Evolutionary conservation across 202 grass and related monocot species (phyloP).

Genomic region (Carex arenaria): DNA sequence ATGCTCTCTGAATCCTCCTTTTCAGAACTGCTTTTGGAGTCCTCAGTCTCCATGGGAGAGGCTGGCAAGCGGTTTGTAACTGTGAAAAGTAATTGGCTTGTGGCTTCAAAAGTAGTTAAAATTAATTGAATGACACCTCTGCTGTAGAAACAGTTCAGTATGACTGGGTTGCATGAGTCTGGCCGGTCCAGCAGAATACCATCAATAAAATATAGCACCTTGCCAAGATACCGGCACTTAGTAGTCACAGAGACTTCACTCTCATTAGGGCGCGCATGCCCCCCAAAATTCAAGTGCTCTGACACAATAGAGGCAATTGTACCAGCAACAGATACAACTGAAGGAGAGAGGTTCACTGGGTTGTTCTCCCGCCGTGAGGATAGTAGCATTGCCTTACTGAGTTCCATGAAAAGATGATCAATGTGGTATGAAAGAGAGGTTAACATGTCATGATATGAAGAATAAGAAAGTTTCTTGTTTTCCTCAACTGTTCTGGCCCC

Average conservation of each 20-base stretch:
- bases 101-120: conserved; percentile 90
- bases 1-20: conserved; percentile 53
- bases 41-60: conserved; percentile 89
- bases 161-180: conserved; percentile 88
- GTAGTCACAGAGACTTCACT: conserved; percentile 54
- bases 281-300: conserved; percentile 87
- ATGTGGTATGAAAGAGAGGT: conserved; percentile 91
- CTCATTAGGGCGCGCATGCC: conserved; percentile 50
- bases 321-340: conserved; percentile 75
- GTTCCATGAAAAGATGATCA: conserved; percentile 90
- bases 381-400: conserved; percentile 90
- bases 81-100: conserved; percentile 90
- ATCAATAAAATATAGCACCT: conserved; percentile 86
- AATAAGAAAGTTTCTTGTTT: conserved; percentile 66
- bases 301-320: conserved; percentile 66
- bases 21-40: conserved; percentile 51
- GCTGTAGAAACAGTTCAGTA: conserved; percentile 86
- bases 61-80: conserved; percentile 48
- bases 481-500: conserved; percentile 53
- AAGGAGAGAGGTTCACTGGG: conserved; percentile 63
- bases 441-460: conserved; percentile 82
- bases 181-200: conserved; percentile 85
- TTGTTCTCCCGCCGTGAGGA: conserved; percentile 84
- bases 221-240: conserved; percentile 90
- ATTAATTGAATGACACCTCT: conserved; percentile 77